These are phyloP conservation scores for Paecilomyces sp. DNA, from an alignment of 2,329 filamentous ascomycete species.

Conservation along the genomic window DNA sequence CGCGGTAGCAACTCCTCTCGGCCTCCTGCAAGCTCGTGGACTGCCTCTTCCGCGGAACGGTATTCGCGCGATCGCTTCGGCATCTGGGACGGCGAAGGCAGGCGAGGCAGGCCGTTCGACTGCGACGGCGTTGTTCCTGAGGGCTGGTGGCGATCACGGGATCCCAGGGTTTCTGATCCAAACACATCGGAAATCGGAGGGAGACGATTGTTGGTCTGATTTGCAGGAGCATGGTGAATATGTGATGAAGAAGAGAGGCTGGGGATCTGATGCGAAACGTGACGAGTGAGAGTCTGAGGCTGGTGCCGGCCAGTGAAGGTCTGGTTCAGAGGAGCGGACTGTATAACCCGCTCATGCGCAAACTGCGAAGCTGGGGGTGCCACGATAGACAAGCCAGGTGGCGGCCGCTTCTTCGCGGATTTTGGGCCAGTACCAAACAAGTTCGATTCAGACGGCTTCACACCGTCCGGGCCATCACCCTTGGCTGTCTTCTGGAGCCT, in stretches of 20 bases:
- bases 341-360: constrained; percentile 88
- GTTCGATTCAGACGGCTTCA: constrained; percentile 47
- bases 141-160: constrained; percentile 30
- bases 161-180: constrained; percentile 61
- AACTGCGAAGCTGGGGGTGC: constrained; percentile 88
- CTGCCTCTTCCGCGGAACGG: constrained; percentile 90
- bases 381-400: constrained; percentile 88
- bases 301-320: constrained; percentile 89
- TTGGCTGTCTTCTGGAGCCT: constrained; percentile 83
- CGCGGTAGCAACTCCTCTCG: constrained; percentile 86
- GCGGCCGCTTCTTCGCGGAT: constrained; percentile 50
- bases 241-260: constrained; percentile 78
- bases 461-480: constrained; percentile 57
- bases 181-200: constrained; percentile 95
- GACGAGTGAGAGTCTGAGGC: constrained; percentile 66
- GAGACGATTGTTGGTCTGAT: constrained; percentile 83
- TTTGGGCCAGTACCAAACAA: constrained; percentile 26
- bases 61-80: constrained; percentile 70
- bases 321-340: constrained; percentile 90
- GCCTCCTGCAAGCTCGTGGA: constrained; percentile 83
- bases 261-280: constrained; percentile 73
- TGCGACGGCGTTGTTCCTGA: constrained; percentile 50
- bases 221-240: constrained; percentile 82
- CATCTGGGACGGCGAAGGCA: constrained; percentile 65
- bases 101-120: constrained; percentile 57